Evolutionary conservation across 805 yeast species (phyloP).

Genomic region (Suhomyces emberorum): DNA sequence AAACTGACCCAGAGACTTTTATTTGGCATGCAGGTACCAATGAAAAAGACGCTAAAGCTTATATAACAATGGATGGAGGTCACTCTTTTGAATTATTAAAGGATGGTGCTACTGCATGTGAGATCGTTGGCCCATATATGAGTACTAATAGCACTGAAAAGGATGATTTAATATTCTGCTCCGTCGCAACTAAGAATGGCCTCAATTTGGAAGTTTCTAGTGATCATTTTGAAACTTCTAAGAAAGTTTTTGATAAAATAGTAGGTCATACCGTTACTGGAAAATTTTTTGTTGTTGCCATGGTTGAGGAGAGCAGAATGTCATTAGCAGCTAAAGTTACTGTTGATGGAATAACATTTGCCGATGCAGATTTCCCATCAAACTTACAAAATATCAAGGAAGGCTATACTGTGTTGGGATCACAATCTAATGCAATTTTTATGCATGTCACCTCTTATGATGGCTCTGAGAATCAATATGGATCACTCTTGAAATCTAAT

Average conservation of each 20-base stretch:
- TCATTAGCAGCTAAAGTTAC: slow-evolving; percentile 67
- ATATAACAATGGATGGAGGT: slow-evolving; percentile 68
- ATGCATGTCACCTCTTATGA: slow-evolving; percentile 74
- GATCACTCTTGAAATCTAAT: slow-evolving; percentile 82
- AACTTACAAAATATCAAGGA: slow-evolving; percentile 53
- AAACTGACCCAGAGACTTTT: slow-evolving; percentile 51
- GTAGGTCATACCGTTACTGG: slow-evolving; percentile 75
- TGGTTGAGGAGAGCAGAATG: slow-evolving; percentile 43
- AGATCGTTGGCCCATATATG: slow-evolving; percentile 59
- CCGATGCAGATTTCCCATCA: slow-evolving; percentile 74
- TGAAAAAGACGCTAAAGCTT: slow-evolving; percentile 46
- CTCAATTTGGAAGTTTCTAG: slow-evolving; percentile 43
- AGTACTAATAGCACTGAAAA: slow-evolving; percentile 23
- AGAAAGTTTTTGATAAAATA: slow-evolving; percentile 49
- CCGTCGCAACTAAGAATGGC: slow-evolving; percentile 37
- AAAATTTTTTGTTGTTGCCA: slow-evolving; percentile 71
- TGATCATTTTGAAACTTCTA: slow-evolving; percentile 48
- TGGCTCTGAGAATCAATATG: slow-evolving; percentile 55
- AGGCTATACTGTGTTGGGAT: slow-evolving; percentile 73
- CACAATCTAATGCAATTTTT: slow-evolving; percentile 68
- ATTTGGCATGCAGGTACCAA: slow-evolving; percentile 66
- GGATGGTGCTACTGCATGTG: slow-evolving; percentile 58
- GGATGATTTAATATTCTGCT: slow-evolving; percentile 61
- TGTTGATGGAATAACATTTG: slow-evolving; percentile 71
- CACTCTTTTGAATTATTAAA: slow-evolving; percentile 51